phyloP scores from a whole-genome alignment of 78 protist genomes.

The Chrysochromulina parva region DNA sequence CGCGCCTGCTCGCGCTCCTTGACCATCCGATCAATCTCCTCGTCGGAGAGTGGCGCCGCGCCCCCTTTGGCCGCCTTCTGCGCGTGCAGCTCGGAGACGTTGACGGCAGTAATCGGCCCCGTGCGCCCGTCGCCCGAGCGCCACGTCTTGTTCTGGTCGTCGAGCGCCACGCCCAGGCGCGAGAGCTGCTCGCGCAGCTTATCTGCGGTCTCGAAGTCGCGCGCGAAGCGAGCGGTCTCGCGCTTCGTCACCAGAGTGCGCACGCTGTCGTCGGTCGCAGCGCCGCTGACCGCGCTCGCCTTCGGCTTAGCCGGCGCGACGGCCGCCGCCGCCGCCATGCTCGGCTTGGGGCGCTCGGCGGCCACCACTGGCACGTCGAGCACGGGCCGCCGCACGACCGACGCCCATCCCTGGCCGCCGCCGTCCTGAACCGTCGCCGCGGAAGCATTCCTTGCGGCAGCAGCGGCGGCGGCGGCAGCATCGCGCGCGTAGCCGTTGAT shows the following conservation, averaged over 20 bases:
- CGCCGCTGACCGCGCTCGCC: no score
- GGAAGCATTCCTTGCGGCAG: no score
- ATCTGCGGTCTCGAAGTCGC: neutral
- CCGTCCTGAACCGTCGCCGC: neutral
- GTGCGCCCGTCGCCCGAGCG: neutral
- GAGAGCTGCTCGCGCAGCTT: neutral
- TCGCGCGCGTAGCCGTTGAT: neutral
- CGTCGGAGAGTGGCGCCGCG: neutral
- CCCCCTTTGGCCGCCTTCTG: neutral
- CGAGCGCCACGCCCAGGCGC: neutral
- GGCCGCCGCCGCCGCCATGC: no score
- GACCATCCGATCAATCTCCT: neutral
- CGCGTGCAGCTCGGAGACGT: neutral
- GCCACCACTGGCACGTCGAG: no score
- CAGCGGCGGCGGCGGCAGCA: no score
- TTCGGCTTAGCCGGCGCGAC: no score
- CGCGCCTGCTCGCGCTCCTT: constrained; percentile 8
- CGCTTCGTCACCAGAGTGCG: neutral
- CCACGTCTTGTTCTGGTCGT: neutral
- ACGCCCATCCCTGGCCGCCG: neutral
- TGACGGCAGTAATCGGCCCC: neutral
- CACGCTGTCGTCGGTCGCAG: no score
- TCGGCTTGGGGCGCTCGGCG: no score
- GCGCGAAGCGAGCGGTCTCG: neutral
- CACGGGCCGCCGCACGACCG: neutral